Base-by-base conservation (phyloP, 2,329 filamentous ascomycete genomes). In the Aspergillus costaricaensis region DNA sequence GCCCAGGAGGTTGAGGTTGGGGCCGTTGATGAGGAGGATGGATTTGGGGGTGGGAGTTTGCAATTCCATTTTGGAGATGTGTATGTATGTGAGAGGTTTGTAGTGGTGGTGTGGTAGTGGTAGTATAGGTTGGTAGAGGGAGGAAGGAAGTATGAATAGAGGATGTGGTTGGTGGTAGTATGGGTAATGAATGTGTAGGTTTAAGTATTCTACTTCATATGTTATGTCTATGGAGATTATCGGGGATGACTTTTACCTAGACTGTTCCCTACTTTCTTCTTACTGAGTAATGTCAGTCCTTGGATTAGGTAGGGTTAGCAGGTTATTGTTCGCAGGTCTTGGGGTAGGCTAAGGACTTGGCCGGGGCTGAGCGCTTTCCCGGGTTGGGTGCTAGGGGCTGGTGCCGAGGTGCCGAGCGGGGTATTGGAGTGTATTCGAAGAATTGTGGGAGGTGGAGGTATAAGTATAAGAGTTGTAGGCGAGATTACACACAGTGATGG, bases 1-100 rank as follows among this genome's bases (percentile, higher is more conserved):
- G 38, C 90, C 90, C 30, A 93, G 84, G 53, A 93, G 87, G 77
- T 92, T 92, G 68, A 93, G 87, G 74, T 93, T 93, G 32, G 90
- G 89, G n/a, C 90, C 90, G 76, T 92, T 92, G 79, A 92, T 86
- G 65, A 92, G 81, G 67, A 92, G 86, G 71, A 92, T 86, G 52
- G 73, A 72, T 65, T 74, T 74, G 17, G 50, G 50, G 19, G 38
- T 44, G 17, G 41, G 17, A 17, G 32, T 36, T 36, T 36, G 32
- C 10, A 36, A 14, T 7, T 59, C 64, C 72, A 74, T 75, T 67
- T 59, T 70, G 49, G 14, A 27, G 7, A 27, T 27, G 25, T 27
- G 30, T 41, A 30, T 36, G 44, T 23, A 15, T 47, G 43, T 25
- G 5, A 10, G 9, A 12, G 17, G 10, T 47, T 10, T 21, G 19